A percentile compares a stretch with the other conserved stretches of the same genome.
Evolutionary conservation across 2,329 filamentous ascomycete species (phyloP).

Genomic region (Bretziella fagacearum): DNA sequence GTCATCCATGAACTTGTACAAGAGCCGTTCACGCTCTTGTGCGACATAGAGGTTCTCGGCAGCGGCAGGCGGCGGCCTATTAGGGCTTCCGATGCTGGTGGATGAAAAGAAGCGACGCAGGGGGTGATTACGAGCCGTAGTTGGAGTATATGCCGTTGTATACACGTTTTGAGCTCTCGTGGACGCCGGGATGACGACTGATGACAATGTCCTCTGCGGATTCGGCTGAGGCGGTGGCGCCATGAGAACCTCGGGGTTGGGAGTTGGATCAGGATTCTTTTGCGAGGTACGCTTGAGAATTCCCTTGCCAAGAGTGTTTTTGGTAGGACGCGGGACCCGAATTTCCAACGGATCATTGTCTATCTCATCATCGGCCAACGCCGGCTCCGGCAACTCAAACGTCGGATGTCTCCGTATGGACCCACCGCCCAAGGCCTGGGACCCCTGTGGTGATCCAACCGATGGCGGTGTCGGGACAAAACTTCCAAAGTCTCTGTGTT

Average conservation of each 20-base stretch:
- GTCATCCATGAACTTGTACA: conserved; percentile 66
- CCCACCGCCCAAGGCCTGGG: neutral
- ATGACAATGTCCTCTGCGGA: neutral
- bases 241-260: neutral
- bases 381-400: conserved; percentile 39
- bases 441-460: neutral
- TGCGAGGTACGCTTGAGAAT: conserved; percentile 5
- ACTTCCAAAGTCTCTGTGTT: conserved; percentile 2
- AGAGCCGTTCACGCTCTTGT: conserved; percentile 61
- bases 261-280: neutral
- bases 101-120: conserved; percentile 24
- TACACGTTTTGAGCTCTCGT: neutral
- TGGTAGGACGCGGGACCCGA: conserved; percentile 1
- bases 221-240: neutral
- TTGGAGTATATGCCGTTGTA: conserved; percentile 5
- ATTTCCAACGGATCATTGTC: conserved; percentile 1
- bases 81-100: conserved; percentile 14
- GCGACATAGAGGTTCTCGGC: conserved; percentile 35
- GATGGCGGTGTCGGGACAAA: conserved; percentile 10
- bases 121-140: conserved; percentile 18
- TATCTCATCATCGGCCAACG: conserved; percentile 23
- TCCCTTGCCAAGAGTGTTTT: neutral
- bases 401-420: conserved; percentile 16
- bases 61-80: neutral
- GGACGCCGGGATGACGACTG: neutral